Evolutionary conservation across 768 basidiomycete species (phyloP).

Genomic region (Suillus decipiens): DNA sequence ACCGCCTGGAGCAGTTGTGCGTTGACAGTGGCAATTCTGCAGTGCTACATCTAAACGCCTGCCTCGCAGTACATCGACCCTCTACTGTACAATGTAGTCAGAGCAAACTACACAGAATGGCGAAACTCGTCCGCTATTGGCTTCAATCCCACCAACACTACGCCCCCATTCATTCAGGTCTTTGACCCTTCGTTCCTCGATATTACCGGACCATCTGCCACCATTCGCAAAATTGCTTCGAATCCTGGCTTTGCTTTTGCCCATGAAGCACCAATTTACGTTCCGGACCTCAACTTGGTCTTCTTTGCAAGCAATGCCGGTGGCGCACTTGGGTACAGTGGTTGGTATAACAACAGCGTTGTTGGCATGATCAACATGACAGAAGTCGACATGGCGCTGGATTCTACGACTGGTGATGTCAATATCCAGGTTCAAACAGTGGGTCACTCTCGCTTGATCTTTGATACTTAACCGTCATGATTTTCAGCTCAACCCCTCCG

Average conservation of each 20-base stretch:
- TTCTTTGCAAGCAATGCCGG: conserved; percentile 75
- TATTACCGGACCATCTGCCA: conserved; percentile 57
- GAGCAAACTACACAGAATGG: conserved; percentile 37
- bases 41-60: neutral
- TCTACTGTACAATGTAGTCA: conserved; percentile 48
- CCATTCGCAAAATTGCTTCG: conserved; percentile 57
- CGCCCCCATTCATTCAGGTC: conserved; percentile 56
- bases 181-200: conserved; percentile 51
- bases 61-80: conserved; percentile 49
- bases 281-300: conserved; percentile 60
- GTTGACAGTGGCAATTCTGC: neutral
- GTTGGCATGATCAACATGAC: conserved; percentile 63
- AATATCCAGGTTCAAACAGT: conserved; percentile 51
- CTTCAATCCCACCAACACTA: conserved; percentile 59
- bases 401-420: conserved; percentile 37
- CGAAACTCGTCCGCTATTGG: conserved; percentile 34
- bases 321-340: conserved; percentile 61
- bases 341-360: conserved; percentile 62
- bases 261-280: conserved; percentile 72
- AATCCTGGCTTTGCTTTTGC: conserved; percentile 66
- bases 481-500: conserved; percentile 55
- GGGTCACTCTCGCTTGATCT: conserved; percentile 12
- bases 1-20: conserved; percentile 9
- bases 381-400: conserved; percentile 51
- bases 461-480: conserved; percentile 13